Base-by-base conservation (phyloP, 2,329 filamentous ascomycete species). In the Ambrosiella cleistominuta region DNA sequence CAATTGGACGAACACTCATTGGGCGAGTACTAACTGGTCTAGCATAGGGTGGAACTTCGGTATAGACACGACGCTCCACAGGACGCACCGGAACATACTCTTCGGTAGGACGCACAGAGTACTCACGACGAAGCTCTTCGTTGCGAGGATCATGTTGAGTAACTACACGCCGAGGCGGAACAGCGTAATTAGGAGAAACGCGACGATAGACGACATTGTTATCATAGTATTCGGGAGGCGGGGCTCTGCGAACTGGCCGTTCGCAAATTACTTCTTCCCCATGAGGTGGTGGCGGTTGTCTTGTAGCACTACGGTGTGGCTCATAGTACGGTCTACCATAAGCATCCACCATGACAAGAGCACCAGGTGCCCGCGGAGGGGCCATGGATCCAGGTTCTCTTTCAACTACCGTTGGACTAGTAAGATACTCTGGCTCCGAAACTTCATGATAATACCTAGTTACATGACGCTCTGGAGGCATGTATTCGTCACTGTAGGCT, bases 261-360 rank as follows among this genome's bases (percentile, higher is more conserved):
- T 91, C 86, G 64, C 89, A 88, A 49, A 83, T 69, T 56, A 81
- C 66, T 58, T 82, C 78, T 27, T 74, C 56, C 6, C 39, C 38
- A 44, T 60, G 54, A 7, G 57, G 17, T 15, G 52, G n/a, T n/a
- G 38, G 38, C 39, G 38, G 56, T 6, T 38, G 52, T 40, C 56
- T 42, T 36, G 27, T n/a, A 27, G 12, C 19, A 3, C 36, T 12
- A 17, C n/a, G 53, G 1, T 27, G 19, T 35, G 80, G 78, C 64
- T 83, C 79, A 61, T 77, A 68, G 70, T 90, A 96, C 66, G 88
- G 82, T 67, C 87, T 86, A 45, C 89, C 89, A 68, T 83, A 87
- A 62, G 86, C 81, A 69, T 96, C 90, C 57, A 94, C 75, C 39
- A 95, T 76, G 62, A 95, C 84, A 61, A 83, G 81, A 58, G 82